Percentiles rank a stretch among this genome's conserved stretches.
Evolutionary conservation across 805 yeast species (phyloP).

Genomic region (Tetrapisispora namnaoensis): DNA sequence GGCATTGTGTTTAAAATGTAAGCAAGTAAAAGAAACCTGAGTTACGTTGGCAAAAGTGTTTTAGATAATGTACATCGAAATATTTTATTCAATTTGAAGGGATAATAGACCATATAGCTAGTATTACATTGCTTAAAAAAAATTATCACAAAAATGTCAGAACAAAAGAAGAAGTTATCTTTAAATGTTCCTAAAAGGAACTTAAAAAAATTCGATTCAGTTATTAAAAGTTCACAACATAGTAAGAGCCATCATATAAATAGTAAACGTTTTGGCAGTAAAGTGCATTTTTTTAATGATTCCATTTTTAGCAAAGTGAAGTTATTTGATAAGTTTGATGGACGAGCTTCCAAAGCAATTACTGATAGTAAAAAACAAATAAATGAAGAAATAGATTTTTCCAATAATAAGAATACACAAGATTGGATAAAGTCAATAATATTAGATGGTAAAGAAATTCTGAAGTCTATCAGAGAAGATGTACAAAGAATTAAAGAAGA

Average conservation of each 20-base stretch:
- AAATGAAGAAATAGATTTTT: not conserved
- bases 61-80: too few species aligned
- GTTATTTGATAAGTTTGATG: not conserved
- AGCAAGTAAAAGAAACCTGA: too few species aligned
- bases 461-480: not conserved
- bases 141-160: not conserved
- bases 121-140: not conserved
- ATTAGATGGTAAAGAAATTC: not conserved
- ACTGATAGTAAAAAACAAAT: not conserved
- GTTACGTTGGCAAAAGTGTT: too few species aligned
- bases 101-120: not conserved
- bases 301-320: not conserved
- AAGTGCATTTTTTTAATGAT: not conserved
- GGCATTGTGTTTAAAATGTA: too few species aligned
- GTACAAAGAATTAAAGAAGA: not conserved
- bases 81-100: too few species aligned
- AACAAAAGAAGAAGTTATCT: not conserved
- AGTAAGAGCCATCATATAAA: not conserved
- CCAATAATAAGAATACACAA: not conserved
- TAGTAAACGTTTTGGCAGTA: not conserved
- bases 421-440: not conserved
- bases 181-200: constrained; percentile 17
- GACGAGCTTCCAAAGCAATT: not conserved
- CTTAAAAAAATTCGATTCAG: constrained; percentile 11
- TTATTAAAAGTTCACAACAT: not conserved